Conservation (phyloP, 106 monocot species). For the Apostasia shenzhenica region DNA sequence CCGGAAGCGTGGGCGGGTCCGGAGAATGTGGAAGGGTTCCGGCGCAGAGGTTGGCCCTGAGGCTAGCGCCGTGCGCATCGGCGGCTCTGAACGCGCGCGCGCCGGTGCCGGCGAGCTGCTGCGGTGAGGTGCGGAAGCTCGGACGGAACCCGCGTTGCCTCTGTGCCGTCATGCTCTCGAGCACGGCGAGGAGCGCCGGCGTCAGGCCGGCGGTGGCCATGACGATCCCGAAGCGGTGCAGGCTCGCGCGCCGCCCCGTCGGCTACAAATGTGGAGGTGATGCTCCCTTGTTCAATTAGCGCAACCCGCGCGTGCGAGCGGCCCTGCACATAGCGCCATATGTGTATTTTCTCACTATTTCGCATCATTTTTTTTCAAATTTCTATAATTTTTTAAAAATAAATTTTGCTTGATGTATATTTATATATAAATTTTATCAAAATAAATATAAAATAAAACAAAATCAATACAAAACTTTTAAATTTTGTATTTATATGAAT, state of each 20-base stretch:
- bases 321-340: too few relatives aligned
- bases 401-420: too few relatives aligned
- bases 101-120: conserved; percentile 23
- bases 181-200: conserved; percentile 30
- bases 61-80: conserved; percentile 39
- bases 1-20: conserved; percentile 17
- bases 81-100: conserved; percentile 28
- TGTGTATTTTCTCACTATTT: too few relatives aligned
- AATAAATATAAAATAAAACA: too few relatives aligned
- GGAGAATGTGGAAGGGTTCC: conserved; percentile 49
- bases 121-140: conserved; percentile 24
- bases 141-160: conserved; percentile 45
- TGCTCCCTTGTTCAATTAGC: too few relatives aligned
- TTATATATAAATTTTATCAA: too few relatives aligned
- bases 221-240: conserved; percentile 68
- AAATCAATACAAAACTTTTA: too few relatives aligned
- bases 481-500: too few relatives aligned
- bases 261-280: conserved; percentile 63
- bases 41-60: conserved; percentile 30
- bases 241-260: conserved; percentile 36
- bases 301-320: too few relatives aligned
- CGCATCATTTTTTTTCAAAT: too few relatives aligned
- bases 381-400: too few relatives aligned
- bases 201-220: conserved; percentile 46
- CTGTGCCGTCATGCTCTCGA: conserved; percentile 53